Percentiles rank a stretch among this genome's conserved stretches.
Conservation (phyloP, 2,329 filamentous ascomycete species). For the Hirsutella minnesotensis region DNA sequence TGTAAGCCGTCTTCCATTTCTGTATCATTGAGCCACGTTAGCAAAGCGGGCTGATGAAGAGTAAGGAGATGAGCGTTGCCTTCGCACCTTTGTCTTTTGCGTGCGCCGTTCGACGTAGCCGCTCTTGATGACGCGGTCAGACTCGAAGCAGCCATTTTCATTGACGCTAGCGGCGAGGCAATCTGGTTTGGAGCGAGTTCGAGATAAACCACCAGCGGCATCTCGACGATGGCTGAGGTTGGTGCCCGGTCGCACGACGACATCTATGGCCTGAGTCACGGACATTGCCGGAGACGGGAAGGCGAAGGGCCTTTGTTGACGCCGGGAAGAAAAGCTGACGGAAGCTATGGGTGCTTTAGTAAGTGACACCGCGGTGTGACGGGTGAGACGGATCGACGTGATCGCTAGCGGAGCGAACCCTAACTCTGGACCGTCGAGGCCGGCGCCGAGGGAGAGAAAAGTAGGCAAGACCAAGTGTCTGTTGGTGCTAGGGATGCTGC, state of each 20-base stretch:
- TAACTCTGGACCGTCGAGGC: too few species aligned
- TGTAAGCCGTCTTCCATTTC: constrained; percentile 81
- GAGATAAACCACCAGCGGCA: constrained; percentile 10
- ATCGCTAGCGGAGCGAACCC: too few species aligned
- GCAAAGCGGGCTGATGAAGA: constrained; percentile 1
- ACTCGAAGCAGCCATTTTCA: constrained; percentile 90
- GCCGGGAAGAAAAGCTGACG: not conserved
- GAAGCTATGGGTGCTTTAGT: not conserved
- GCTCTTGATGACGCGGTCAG: constrained; percentile 84
- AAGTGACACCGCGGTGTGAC: not conserved
- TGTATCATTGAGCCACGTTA: constrained; percentile 28
- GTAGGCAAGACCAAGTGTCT: too few species aligned
- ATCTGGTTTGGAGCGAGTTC: constrained; percentile 32
- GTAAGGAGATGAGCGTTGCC: not conserved
- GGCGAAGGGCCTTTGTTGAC: not conserved
- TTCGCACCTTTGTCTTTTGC: constrained; percentile 78
- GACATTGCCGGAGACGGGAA: not conserved
- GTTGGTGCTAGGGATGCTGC: too few species aligned
- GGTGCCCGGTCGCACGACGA: constrained; percentile 1
- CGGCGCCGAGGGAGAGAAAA: too few species aligned
- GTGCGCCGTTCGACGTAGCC: constrained; percentile 81
- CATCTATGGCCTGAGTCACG: constrained; percentile 11
- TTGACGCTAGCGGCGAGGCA: constrained; percentile 70
- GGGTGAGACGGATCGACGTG: too few species aligned
- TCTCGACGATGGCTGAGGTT: constrained; percentile 6